Evolutionary conservation across 2,329 filamentous ascomycete species (phyloP), one percentile per base, ranked within the genome.

Genomic region (Hyphodiscus sp.): DNA sequence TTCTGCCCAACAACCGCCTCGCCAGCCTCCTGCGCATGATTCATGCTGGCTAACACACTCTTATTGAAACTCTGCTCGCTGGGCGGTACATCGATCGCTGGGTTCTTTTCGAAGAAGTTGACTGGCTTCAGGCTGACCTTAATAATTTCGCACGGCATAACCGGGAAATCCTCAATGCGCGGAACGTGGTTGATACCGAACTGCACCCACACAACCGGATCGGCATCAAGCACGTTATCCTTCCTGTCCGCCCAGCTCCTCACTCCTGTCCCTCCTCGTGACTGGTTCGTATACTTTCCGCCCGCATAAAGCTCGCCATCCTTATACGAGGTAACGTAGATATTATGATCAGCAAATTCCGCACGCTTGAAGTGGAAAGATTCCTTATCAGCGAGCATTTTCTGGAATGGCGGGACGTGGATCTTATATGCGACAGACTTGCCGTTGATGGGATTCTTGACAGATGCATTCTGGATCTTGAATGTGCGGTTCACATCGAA

Each of bases 101-200:
- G 77, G 57, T 80, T 80, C 53, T 69, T 70, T 3, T 72, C 69
- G 57, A 79, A 80, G 59, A 80, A 80, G 55, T 79, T 78, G 3
- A 72, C 74, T 0, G 77, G 76, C 59, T 76, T 73, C 41, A 80
- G 62, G 45, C 68, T 66, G 1, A 80, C 74, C 60, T 71, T 73
- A 16, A 78, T 64, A 15, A 71, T 76, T 67, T 86, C 83, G 61
- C 76, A 77, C 0, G 83, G 83, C 83, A 87, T 86, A 42, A 86
- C 79, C 1, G 83, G 83, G 68, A 85, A 86, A 63, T 86, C 83
- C 63, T 86, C 83, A 20, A 80, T 74, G 6, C 82, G 72, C 0
- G 82, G 81, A 23, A 84, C 80, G 58, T 87, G 83, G 33, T 84
- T 86, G 23, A 84, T 77, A 18, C 83, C 73, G 61, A 76, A 77